phyloP scores from a whole-genome alignment of 306 rosid genomes.

The Lathyrus tuberosus region DNA sequence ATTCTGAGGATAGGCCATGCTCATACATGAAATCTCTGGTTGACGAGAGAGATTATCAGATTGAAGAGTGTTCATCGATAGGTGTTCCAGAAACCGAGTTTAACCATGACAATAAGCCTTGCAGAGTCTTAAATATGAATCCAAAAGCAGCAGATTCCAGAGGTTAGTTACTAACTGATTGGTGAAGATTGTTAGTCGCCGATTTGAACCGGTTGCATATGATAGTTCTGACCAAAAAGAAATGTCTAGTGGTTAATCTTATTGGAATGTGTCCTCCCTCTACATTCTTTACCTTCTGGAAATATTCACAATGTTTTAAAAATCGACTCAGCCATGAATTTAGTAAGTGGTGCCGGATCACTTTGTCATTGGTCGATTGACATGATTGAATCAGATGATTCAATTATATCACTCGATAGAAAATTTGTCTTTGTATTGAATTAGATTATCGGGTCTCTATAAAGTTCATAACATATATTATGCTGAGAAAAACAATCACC shows the following conservation, averaged over 20 bases:
- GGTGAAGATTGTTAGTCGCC: background rate
- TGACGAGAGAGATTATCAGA: constrained; percentile 74
- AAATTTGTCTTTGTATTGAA: too few relatives aligned
- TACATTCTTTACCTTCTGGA: background rate
- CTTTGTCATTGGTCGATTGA: too few relatives aligned
- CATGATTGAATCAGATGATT: too few relatives aligned
- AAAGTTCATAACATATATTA: too few relatives aligned
- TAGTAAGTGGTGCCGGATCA: too few relatives aligned
- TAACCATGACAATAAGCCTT: constrained; percentile 55
- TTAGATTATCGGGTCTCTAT: too few relatives aligned
- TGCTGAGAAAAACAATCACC: too few relatives aligned
- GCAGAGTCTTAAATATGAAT: constrained; percentile 56
- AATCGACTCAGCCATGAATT: too few relatives aligned
- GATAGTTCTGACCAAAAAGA: background rate
- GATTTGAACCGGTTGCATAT: constrained; percentile 7
- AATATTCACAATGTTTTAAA: background rate
- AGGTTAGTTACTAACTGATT: constrained; percentile 42
- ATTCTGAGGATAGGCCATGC: constrained; percentile 70
- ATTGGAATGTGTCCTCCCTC: background rate
- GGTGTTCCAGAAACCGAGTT: constrained; percentile 51
- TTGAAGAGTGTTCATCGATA: constrained; percentile 66
- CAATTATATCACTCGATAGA: too few relatives aligned
- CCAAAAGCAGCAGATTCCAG: constrained; percentile 57
- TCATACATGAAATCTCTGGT: constrained; percentile 69
- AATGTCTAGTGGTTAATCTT: background rate